Evolutionary conservation across 108 stramenopile species (phyloP).

Genomic region (Nitzschia palea): DNA sequence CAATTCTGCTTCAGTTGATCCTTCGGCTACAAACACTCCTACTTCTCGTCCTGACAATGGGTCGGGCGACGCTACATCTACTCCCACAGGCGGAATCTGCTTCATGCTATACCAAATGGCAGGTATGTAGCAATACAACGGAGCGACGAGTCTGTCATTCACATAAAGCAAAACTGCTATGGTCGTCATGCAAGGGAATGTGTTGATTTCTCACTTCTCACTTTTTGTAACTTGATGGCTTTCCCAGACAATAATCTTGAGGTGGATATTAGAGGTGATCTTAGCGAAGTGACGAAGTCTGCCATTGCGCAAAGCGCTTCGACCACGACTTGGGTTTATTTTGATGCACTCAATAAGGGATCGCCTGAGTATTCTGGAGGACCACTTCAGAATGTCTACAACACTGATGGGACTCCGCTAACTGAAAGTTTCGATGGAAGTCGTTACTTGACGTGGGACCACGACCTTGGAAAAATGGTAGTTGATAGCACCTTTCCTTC

Average conservation of each 20-base stretch:
- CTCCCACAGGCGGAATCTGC: no score
- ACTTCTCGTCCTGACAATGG: no score
- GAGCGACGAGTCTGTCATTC: no score
- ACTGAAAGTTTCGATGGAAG: background rate
- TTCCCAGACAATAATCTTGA: background rate
- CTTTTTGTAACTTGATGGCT: background rate
- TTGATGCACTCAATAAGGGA: background rate
- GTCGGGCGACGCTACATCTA: no score
- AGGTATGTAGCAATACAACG: no score
- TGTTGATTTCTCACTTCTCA: background rate
- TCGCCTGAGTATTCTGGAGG: background rate
- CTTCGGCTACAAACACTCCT: no score
- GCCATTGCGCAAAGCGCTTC: background rate
- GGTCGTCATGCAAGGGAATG: no score
- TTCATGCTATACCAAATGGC: no score
- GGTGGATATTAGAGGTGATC: background rate
- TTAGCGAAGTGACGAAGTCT: background rate
- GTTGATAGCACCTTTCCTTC: background rate
- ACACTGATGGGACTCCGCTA: background rate
- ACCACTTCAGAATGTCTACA: background rate
- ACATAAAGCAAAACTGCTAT: no score
- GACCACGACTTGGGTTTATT: conserved; percentile 8
- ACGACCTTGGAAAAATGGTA: background rate
- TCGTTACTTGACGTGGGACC: conserved; percentile 11
- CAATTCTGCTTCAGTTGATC: no score